phyloP scores from a whole-genome alignment of 2,329 filamentous ascomycete species.

The Furcasterigmium sp. region DNA sequence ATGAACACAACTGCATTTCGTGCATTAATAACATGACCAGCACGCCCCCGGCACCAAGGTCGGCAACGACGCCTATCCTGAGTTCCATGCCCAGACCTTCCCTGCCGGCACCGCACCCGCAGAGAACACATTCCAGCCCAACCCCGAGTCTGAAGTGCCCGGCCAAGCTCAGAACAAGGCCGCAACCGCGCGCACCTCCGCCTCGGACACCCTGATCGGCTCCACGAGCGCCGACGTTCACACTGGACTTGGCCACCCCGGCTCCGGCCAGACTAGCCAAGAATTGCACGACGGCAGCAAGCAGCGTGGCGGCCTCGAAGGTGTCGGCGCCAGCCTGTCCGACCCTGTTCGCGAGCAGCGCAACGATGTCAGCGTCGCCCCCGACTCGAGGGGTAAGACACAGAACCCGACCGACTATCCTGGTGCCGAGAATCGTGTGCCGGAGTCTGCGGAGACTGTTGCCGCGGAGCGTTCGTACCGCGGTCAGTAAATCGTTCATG shows the following conservation, averaged over 20 bases:
- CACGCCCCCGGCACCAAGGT: conserved; percentile 59
- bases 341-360: conserved; percentile 22
- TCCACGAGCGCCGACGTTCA: conserved; percentile 40
- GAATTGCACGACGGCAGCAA: conserved; percentile 33
- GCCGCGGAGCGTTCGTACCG: conserved; percentile 13
- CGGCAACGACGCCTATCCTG: conserved; percentile 52
- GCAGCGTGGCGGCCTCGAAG: too few relatives aligned
- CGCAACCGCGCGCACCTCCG: conserved; percentile 18
- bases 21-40: conserved; percentile 29
- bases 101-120: conserved; percentile 59
- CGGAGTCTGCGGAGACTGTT: conserved; percentile 17
- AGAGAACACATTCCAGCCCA: conserved; percentile 32
- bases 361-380: conserved; percentile 22
- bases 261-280: conserved; percentile 33
- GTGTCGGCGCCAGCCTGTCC: conserved; percentile 24
- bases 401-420: conserved; percentile 13
- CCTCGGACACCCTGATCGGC: conserved; percentile 33
- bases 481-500: too few relatives aligned
- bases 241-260: conserved; percentile 35
- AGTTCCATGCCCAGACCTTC: conserved; percentile 58
- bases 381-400: conserved; percentile 15
- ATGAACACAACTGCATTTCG: background rate
- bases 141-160: conserved; percentile 26
- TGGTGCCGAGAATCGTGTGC: conserved; percentile 18
- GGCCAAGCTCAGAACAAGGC: conserved; percentile 26